Evolutionary conservation across 2,329 filamentous ascomycete species (phyloP), one percentile per base, ranked within the genome.

Genomic region (Escovopsis sp.): DNA sequence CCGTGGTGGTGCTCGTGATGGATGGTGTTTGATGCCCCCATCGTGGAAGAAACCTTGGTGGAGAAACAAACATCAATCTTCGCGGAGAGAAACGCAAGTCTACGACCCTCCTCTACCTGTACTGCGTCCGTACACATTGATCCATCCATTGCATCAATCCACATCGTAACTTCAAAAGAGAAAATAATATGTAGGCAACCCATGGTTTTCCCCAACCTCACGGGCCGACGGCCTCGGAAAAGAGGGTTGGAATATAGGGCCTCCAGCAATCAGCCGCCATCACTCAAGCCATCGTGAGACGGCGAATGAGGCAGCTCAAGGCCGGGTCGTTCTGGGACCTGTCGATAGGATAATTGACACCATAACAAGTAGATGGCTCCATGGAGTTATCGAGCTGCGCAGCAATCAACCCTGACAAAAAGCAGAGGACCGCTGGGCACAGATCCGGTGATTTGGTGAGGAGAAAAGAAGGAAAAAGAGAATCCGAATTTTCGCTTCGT

Each of bases 131-230:
- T n/a, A n/a, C n/a, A n/a, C n/a, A n/a, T n/a, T n/a, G n/a, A n/a
- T n/a, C n/a, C n/a, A n/a, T n/a, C n/a, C n/a, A 6, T 20, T 20
- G 20, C 20, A 20, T 20, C 20, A 20, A 4, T n/a, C n/a, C n/a
- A n/a, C n/a, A n/a, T n/a, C n/a, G n/a, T n/a, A n/a, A 38, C 36
- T 25, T 29, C 36, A 27, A 38, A 42, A 32, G 16, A 14, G 14
- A 34, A 15, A 40, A 9, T 15, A 27, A 40, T n/a, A 80, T 85
- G 77, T 84, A 77, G 77, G 71, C 70, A 64, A 50, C 70, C 73
- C 76, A 89, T 88, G 84, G 82, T 89, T 89, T 76, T 79, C 83
- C 82, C 79, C 76, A 82, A 80, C 84, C 75, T 89, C 84, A 94
- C 67, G 52, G 74, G 78, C 82, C 84, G 70, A 93, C 79, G 84